phyloP scores from a whole-genome alignment of 352 stramenopile genomes.

The Globisporangium irregulare region DNA sequence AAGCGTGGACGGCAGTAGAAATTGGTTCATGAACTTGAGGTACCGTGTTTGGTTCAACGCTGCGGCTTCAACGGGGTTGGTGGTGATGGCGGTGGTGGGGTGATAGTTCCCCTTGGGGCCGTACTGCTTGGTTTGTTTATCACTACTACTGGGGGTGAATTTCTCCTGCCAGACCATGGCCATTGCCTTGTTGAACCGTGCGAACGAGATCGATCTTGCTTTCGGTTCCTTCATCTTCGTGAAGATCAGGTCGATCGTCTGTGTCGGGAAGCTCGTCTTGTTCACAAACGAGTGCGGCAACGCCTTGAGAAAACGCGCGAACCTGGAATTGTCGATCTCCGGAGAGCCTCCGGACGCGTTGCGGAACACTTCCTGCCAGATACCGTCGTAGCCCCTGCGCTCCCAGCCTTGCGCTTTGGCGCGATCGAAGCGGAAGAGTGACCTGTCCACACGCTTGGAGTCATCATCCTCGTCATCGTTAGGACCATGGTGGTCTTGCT shows the following conservation, averaged over 20 bases:
- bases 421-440: slow-evolving; percentile 37
- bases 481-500: neutral
- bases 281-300: slow-evolving; percentile 60
- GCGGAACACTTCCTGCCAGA: slow-evolving; percentile 69
- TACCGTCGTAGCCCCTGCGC: slow-evolving; percentile 52
- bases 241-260: slow-evolving; percentile 63
- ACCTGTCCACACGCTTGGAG: slow-evolving; percentile 29
- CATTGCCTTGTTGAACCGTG: slow-evolving; percentile 62
- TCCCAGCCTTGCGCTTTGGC: slow-evolving; percentile 36
- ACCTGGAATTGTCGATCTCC: slow-evolving; percentile 70
- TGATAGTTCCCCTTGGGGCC: slow-evolving; percentile 3
- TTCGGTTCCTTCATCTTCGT: slow-evolving; percentile 78
- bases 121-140: neutral
- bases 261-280: slow-evolving; percentile 49
- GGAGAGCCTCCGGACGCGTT: slow-evolving; percentile 36
- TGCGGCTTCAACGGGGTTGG: slow-evolving; percentile 7
- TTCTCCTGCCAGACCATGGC: slow-evolving; percentile 56
- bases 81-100: neutral
- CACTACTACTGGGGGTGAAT: slow-evolving; percentile 21
- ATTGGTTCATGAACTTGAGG: slow-evolving; percentile 66
- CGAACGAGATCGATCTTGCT: slow-evolving; percentile 53
- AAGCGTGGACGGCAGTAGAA: slow-evolving; percentile 54
- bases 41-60: slow-evolving; percentile 31
- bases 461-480: slow-evolving; percentile 17
- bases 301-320: slow-evolving; percentile 58